Evolutionary conservation across 2,329 filamentous ascomycete genomes (phyloP).

Genomic region (Ilyonectria robusta): DNA sequence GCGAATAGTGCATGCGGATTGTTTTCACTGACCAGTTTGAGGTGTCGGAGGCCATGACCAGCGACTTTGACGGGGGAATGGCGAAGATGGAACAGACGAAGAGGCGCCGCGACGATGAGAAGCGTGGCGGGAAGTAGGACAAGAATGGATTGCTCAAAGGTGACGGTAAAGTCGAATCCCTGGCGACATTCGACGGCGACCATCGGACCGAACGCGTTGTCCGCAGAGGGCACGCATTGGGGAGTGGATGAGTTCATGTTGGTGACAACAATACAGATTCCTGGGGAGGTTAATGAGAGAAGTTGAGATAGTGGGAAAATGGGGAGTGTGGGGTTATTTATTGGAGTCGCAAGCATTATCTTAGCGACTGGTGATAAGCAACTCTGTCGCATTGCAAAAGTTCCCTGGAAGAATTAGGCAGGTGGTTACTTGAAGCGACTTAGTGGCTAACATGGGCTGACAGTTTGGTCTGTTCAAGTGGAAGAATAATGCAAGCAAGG

Average conservation of each 20-base stretch:
- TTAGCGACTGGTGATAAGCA: constrained; percentile 7
- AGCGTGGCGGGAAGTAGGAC: constrained; percentile 50
- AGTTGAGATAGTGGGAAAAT: background rate
- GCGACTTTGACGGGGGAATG: constrained; percentile 46
- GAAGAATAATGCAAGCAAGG: too few species aligned
- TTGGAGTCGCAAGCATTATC: background rate
- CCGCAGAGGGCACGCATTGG: constrained; percentile 41
- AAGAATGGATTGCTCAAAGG: constrained; percentile 59
- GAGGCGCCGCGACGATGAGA: constrained; percentile 50
- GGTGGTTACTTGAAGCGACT: constrained; percentile 26
- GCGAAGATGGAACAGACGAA: constrained; percentile 49
- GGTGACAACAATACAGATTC: background rate
- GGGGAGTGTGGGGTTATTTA: constrained; percentile 3
- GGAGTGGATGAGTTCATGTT: constrained; percentile 44
- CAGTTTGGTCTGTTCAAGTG: background rate
- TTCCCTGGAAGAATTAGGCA: constrained; percentile 33
- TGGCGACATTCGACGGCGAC: constrained; percentile 52
- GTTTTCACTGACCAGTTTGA: constrained; percentile 47
- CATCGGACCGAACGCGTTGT: constrained; percentile 46
- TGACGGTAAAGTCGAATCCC: constrained; percentile 65
- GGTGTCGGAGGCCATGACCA: constrained; percentile 41
- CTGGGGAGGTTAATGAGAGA: background rate
- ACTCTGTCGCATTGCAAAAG: constrained; percentile 1
- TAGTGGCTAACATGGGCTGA: background rate
- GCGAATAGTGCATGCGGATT: background rate